Evolutionary conservation across 2,329 filamentous ascomycete genomes (phyloP).

Genomic region (Aureobasidium mangrovei): DNA sequence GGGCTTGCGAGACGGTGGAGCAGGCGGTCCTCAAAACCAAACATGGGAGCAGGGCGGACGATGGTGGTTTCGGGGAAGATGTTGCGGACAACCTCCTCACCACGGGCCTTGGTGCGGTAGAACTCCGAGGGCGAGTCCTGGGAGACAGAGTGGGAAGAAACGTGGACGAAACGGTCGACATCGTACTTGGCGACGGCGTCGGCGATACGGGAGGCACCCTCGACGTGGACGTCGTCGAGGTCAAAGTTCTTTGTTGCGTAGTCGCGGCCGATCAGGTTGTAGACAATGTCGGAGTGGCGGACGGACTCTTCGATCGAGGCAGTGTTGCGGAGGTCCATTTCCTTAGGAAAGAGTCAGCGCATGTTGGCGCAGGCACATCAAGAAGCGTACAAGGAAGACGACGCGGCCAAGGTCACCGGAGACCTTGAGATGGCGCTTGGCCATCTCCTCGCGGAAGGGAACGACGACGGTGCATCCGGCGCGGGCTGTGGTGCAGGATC

Average conservation of each 20-base stretch:
- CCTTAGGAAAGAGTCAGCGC: constrained; percentile 41
- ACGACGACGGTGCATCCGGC: constrained; percentile 91
- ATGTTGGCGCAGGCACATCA: background rate
- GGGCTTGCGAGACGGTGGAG: constrained; percentile 75
- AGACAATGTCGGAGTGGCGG: constrained; percentile 92
- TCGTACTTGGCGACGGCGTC: constrained; percentile 97
- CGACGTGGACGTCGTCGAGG: constrained; percentile 84
- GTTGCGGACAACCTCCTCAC: constrained; percentile 72
- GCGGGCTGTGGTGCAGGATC: constrained; percentile 50
- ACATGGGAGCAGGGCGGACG: constrained; percentile 86
- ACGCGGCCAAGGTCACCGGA: constrained; percentile 89
- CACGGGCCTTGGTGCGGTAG: constrained; percentile 79
- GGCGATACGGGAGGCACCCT: constrained; percentile 83
- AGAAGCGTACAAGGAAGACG: constrained; percentile 61
- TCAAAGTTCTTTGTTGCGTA: constrained; percentile 99
- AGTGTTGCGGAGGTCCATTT: constrained; percentile 92
- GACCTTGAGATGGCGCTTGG: constrained; percentile 92
- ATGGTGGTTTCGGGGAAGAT: constrained; percentile 98
- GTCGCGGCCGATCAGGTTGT: constrained; percentile 88
- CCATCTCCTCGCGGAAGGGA: constrained; percentile 94
- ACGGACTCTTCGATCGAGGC: constrained; percentile 94
- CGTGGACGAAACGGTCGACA: constrained; percentile 89
- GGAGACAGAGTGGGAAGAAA: constrained; percentile 88
- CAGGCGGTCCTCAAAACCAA: constrained; percentile 89
- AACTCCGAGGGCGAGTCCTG: constrained; percentile 76